Base-by-base conservation (phyloP, 1,284 basidiomycete species). In the Termitomyces sp. region DNA sequence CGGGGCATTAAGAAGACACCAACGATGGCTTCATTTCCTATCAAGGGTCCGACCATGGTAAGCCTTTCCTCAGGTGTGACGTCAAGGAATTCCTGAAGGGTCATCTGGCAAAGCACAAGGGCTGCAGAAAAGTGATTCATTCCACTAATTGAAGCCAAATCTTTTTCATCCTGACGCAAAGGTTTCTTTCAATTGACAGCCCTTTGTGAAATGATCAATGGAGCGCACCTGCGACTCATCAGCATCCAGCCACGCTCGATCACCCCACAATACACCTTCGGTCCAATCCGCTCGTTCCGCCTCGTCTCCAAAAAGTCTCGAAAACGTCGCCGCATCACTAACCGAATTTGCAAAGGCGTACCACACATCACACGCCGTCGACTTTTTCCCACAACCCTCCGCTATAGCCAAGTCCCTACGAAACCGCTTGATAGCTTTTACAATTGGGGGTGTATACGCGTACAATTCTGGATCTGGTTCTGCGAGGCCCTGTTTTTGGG, bases 111-210 rank as follows among this genome's bases (percentile, higher is more conserved):
- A 0, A 89, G 69, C 55, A 90, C 76, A 3, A 84, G 67, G 24
- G 79, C 76, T 7, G 88, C 81, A 1, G 81, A 79, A 64, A 88
- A 88, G 2, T 70, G 67, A 59, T 90, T 90, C 80, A 89, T 83
- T 15, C 84, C 82, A 13, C 74, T 68, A 6, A 50, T 10, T 33
- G 19, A 41, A 41, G 49, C 49, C 28, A 50, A 30, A 21, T 30
- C 75, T 12, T 64, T 64, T 61, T 89, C 85, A 41, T 81, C 82
- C 79, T 88, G 57, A 21, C 38, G 31, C n/a, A 48, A 24, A 61
- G 13, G 31, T 33, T n/a, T 31, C 15, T 33, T n/a, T 31, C 15
- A 47, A 31, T 34, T 15, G 38, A 51, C 15, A 28, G 3, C 13
- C 17, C 10, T 12, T 1, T 40, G 21, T 12, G 24, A 28, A 26